phyloP scores from a whole-genome alignment of 2,329 filamentous ascomycete genomes.

The Ophiostoma sp. region DNA sequence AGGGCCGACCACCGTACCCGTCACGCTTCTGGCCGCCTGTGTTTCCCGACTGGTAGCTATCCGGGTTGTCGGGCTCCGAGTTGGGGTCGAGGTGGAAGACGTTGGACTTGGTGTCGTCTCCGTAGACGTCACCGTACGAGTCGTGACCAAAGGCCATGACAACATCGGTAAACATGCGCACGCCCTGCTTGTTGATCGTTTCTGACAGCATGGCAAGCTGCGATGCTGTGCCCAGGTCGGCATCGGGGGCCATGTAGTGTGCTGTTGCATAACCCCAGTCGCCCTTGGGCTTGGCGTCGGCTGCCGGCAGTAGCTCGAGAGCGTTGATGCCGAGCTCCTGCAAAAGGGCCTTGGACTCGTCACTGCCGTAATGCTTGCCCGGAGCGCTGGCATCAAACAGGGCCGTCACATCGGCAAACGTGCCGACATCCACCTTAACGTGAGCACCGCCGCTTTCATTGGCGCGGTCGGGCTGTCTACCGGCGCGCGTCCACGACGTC shows the following conservation, averaged over 20 bases:
- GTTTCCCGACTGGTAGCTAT: constrained; percentile 29
- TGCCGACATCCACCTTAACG: constrained; percentile 27
- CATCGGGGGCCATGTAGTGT: constrained; percentile 30
- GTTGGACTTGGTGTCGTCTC: constrained; percentile 24
- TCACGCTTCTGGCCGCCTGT: constrained; percentile 11
- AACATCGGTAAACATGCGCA: constrained; percentile 29
- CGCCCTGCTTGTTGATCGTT: constrained; percentile 25
- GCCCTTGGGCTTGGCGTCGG: constrained; percentile 28
- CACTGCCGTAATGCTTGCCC: constrained; percentile 21
- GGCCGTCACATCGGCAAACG: constrained; percentile 29
- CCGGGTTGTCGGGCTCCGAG: constrained; percentile 28
- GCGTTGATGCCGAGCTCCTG: constrained; percentile 30
- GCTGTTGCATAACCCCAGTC: constrained; percentile 31
- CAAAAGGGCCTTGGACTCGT: constrained; percentile 15
- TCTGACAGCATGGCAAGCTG: constrained; percentile 26
- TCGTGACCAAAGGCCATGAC: constrained; percentile 31
- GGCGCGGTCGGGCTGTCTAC: constrained; percentile 18
- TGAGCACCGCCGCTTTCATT: neutral
- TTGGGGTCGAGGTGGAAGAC: constrained; percentile 29
- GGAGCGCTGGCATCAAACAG: constrained; percentile 24
- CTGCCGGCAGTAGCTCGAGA: constrained; percentile 29
- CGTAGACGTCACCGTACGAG: constrained; percentile 21
- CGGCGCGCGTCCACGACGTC: constrained; percentile 28
- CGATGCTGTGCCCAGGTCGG: constrained; percentile 28
- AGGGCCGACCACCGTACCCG: neutral